Base-by-base conservation (phyloP, 495 filamentous ascomycete genomes). In the Massariosphaeria phaeospora region DNA sequence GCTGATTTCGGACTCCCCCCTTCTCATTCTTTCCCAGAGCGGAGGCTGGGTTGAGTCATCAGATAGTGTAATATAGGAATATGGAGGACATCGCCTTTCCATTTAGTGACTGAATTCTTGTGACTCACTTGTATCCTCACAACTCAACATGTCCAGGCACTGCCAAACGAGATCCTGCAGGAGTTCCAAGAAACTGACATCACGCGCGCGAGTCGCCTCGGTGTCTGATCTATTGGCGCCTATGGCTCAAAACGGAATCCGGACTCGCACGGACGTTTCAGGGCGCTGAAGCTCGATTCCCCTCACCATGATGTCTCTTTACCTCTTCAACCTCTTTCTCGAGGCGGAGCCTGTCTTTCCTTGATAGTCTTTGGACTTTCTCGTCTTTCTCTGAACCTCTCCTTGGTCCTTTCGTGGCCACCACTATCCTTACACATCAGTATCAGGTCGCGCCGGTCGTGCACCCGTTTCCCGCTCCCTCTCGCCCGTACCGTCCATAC, bases 311-410 rank as follows among this genome's bases (percentile, higher is more conserved):
- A 33, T 34, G 57, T 21, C 34, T 44, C 42, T 34, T 46, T 49
- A 20, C 41, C 52, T 62, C 52, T 42, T 43, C 59, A 49, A 9
- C 57, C 44, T 55, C 56, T 39, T 20, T 33, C 27, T 54, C 43
- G 54, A 62, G 59, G 53, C 46, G 49, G 58, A 56, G 45, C 46
- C 46, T 48, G 53, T 62, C 50, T 17, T 39, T 63, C 60, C 59
- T 62, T 61, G 53, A 57, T 36, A 27, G 57, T 61, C 48, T 48
- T 58, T 46, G 39, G 55, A 51, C 55, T 35, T 63, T 63, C 59
- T 59, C 25, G 40, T 59, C 55, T 46, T 44, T 63, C 39, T 31
- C 9, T 26, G 15, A 15, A 15, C 57, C 13, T 8, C 39, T 34
- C 40, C 35, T 29, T 63, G 55, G 60, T 55, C 59, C 60, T 31